Conservation (phyloP, 148 eudicot species). For the Cornus suecica region DNA sequence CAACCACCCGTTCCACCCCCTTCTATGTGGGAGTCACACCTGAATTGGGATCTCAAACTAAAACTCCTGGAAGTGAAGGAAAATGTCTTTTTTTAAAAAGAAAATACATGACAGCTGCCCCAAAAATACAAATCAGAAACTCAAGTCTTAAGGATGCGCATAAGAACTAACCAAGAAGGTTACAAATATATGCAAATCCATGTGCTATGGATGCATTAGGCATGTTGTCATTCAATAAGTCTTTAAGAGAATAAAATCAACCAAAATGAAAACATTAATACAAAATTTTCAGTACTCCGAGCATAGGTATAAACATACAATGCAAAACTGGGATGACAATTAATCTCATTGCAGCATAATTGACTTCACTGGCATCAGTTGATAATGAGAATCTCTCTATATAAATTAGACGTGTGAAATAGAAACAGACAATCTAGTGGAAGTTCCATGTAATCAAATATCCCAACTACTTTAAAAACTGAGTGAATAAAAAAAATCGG, state of each 20-base stretch:
- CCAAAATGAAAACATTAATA: not conserved
- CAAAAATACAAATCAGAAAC: not conserved
- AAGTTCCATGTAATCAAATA: slow-evolving; percentile 8
- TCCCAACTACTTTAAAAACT: not conserved
- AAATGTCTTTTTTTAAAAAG: not conserved
- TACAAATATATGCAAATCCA: not conserved
- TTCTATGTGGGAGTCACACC: too few species aligned
- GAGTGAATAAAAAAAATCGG: not conserved
- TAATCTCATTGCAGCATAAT: not conserved
- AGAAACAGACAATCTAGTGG: slow-evolving; percentile 18
- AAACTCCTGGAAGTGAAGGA: too few species aligned
- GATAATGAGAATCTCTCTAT: slow-evolving; percentile 6
- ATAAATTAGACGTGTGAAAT: not conserved
- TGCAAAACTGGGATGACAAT: slow-evolving; percentile 4
- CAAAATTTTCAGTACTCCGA: not conserved
- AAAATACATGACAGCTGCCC: not conserved
- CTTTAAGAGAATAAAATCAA: not conserved
- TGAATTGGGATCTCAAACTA: too few species aligned
- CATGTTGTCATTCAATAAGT: not conserved
- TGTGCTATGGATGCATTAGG: not conserved
- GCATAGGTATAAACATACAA: slow-evolving; percentile 15
- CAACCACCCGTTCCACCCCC: too few species aligned
- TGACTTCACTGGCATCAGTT: not conserved
- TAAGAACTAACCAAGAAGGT: too few species aligned
- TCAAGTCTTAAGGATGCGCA: not conserved